Base-by-base conservation (phyloP, 345 rosid species). In the Syzygium oleosum region DNA sequence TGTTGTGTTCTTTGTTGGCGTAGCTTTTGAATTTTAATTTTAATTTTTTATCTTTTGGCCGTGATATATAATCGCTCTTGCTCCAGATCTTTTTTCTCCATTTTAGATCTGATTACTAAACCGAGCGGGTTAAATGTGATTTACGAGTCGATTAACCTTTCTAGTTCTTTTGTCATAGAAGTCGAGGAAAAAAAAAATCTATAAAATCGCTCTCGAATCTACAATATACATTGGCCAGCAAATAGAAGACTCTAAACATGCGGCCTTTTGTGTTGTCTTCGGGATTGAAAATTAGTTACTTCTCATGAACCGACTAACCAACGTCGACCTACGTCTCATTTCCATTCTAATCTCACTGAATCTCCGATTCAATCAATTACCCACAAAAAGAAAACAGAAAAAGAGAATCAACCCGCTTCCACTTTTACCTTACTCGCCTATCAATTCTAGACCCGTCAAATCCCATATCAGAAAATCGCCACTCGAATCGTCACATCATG, bases 371-470 rank as follows among this genome's bases (percentile, higher is more conserved):
- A 27, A 59, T 12, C 65, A 10, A 58, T n/a, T 0, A 2, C 25
- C 14, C 9, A 25, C 4, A 25, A 25, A 23, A 58, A 4, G 1
- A 10, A 56, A 10, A 10, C 23, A 23, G 9, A 1, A 3, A 58
- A 25, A 53, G 11, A 58, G 25, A 54, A 19, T 58, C 31, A 6
- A 58, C 7, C 65, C 14, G 16, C 65, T 14, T 25, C 31, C 3
- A 0, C 0, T 58, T 29, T 29, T 25, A 25, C 73, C 19, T 1
- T 1, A 63, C 38, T n/a, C 3, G 17, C 19, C 38, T n/a, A 9
- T 8, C 29, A 14, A 29, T 63, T 63, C 77, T 29, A 7, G n/a
- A 63, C 31, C 31, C 9, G 14, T 13, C 1, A 63, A 29, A 29
- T 13, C 21, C 77, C 19, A 14, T 3, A 7, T 63, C 0, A 29